These are phyloP conservation scores for Solanum hybrid DNA, from an alignment of 305 asterid species.

Conservation along the genomic window DNA sequence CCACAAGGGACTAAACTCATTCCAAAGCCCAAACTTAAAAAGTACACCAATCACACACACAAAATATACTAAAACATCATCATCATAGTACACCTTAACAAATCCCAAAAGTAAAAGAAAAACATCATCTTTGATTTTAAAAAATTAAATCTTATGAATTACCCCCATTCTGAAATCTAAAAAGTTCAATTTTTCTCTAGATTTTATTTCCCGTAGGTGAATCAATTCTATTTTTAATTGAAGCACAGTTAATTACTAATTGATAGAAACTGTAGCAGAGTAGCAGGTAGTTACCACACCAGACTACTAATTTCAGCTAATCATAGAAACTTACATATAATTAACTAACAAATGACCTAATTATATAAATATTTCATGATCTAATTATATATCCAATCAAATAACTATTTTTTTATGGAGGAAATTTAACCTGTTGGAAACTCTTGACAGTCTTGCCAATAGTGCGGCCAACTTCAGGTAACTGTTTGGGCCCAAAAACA, in stretches of 20 bases:
- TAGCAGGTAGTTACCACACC: not conserved
- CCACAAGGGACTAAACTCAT: not conserved
- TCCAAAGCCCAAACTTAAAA: not conserved
- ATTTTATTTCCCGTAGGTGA: not conserved
- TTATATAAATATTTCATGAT: not conserved
- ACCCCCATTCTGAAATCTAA: not conserved
- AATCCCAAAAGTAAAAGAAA: not conserved
- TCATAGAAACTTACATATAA: not conserved
- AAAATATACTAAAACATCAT: not conserved
- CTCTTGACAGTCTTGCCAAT: conserved; percentile 88
- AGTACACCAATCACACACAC: not conserved
- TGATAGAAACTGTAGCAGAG: not conserved
- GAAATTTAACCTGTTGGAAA: conserved; percentile 64
- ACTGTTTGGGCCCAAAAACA: conserved; percentile 74
- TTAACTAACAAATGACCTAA: not conserved
- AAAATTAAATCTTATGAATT: not conserved
- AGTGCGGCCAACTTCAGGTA: conserved; percentile 82
- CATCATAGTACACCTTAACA: not conserved
- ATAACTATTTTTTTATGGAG: not conserved
- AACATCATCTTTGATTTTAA: not conserved
- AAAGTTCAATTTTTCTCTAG: not conserved
- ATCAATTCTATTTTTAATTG: not conserved
- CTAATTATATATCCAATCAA: not conserved
- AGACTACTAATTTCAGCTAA: not conserved
- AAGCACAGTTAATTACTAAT: not conserved